These are phyloP conservation scores for Russula ochroleuca DNA, from an alignment of 768 basidiomycete genomes.

Conservation along the genomic window DNA sequence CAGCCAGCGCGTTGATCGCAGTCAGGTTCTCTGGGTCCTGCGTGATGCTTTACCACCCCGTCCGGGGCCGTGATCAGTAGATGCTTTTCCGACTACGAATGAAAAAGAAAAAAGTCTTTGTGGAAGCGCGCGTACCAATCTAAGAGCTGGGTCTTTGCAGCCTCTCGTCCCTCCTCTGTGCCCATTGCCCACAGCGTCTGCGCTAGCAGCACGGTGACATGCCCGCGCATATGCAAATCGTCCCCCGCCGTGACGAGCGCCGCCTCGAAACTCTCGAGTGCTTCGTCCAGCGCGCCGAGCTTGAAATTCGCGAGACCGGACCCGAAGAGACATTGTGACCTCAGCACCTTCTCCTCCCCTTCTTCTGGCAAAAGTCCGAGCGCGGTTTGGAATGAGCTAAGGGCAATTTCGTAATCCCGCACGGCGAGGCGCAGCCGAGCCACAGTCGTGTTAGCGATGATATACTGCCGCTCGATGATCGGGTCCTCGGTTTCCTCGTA, in stretches of 20 bases:
- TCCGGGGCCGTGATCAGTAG: slow-evolving; percentile 12
- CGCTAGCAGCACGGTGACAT: slow-evolving; percentile 73
- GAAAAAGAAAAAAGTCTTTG: neutral
- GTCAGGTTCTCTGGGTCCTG: slow-evolving; percentile 71
- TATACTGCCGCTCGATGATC: slow-evolving; percentile 70
- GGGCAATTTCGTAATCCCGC: slow-evolving; percentile 53
- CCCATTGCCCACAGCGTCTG: slow-evolving; percentile 82
- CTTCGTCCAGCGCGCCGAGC: slow-evolving; percentile 54
- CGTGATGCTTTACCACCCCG: slow-evolving; percentile 53
- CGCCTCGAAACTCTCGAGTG: slow-evolving; percentile 62
- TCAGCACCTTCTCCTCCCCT: slow-evolving; percentile 41
- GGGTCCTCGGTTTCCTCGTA: slow-evolving; percentile 88
- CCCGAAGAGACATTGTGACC: slow-evolving; percentile 64
- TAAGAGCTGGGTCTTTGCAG: slow-evolving; percentile 71
- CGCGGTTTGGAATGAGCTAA: slow-evolving; percentile 67
- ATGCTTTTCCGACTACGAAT: neutral
- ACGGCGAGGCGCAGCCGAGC: slow-evolving; percentile 70
- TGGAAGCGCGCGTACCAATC: slow-evolving; percentile 57
- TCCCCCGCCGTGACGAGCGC: slow-evolving; percentile 55
- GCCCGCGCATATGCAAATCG: slow-evolving; percentile 50
- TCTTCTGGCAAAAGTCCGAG: slow-evolving; percentile 59
- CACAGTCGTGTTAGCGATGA: slow-evolving; percentile 75
- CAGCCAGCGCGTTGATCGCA: slow-evolving; percentile 79
- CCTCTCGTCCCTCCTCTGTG: slow-evolving; percentile 68
- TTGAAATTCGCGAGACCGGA: slow-evolving; percentile 69